Evolutionary conservation across 306 rosid genomes (phyloP).

Genomic region (Quercus dentata): DNA sequence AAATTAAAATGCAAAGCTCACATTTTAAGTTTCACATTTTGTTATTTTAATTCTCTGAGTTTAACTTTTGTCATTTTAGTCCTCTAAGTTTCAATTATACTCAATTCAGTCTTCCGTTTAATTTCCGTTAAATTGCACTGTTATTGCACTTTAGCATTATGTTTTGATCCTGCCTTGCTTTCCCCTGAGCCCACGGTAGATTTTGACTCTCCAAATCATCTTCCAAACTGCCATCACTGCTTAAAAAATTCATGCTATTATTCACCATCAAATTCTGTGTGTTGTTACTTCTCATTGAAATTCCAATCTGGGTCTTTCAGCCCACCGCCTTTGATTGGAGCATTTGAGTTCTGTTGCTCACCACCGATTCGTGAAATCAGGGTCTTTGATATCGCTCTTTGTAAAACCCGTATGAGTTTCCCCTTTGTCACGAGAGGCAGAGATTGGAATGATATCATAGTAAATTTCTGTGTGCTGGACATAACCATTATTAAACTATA

Average conservation of each 20-base stretch:
- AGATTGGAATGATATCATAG: no score
- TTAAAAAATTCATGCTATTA: conserved; percentile 62
- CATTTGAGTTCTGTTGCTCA: conserved; percentile 62
- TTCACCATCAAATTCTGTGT: conserved; percentile 74
- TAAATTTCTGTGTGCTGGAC: no score
- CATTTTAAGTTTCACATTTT: no score
- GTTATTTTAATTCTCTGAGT: no score
- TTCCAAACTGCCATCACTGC: conserved; percentile 87
- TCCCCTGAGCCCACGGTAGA: conserved; percentile 96
- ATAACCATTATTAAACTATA: no score
- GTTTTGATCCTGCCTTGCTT: conserved; percentile 82
- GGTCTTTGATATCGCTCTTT: conserved; percentile 68
- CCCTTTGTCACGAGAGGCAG: no score
- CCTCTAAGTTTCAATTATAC: no score
- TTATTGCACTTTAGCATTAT: no score
- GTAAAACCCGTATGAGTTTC: conserved; percentile 51
- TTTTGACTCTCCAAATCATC: conserved; percentile 77
- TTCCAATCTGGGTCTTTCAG: conserved; percentile 77
- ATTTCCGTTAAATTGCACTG: no score
- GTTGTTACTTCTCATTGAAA: conserved; percentile 44
- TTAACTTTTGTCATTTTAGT: no score
- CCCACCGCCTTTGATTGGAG: conserved; percentile 61
- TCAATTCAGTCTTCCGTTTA: no score
- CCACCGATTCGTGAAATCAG: conserved; percentile 13
- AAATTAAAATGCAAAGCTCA: no score